Evolutionary conservation across 2,329 filamentous ascomycete genomes (phyloP), one percentile per base, ranked within the genome.

Genomic region (Cadophora malorum): DNA sequence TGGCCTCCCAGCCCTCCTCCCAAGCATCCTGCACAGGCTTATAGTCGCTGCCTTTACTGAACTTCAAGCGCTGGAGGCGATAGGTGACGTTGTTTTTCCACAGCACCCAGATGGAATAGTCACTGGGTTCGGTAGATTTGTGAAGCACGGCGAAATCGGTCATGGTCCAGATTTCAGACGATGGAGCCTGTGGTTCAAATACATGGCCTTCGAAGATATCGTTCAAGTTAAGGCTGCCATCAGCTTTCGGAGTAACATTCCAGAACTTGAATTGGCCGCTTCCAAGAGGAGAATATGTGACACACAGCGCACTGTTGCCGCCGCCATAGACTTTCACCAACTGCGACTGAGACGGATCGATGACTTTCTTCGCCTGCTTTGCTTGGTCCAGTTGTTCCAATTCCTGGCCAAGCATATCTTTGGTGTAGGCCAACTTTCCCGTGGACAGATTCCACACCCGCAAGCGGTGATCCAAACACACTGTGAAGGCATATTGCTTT

Each of bases 201-300:
- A 96, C 82, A 14, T 85, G 76, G 12, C 85, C 83, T 0, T 91
- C 86, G 73, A 92, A 94, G 25, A 93, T 81, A 73, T 96, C 93
- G 70, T 88, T 86, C 16, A 96, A 83, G 9, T 89, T 84, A 23
- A 93, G 78, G 2, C 81, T 83, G 71, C 80, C 72, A 73, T 86
- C 86, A 64, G 90, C 87, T 72, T 89, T 87, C 21, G 91, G 86
- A 64, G 87, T 87, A n/a, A 88, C 80, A 71, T 82, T 85, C 93
- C 94, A 99, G 77, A 99, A 94, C 79, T 97, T 98, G 84, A 99
- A 98, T 77, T 95, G 91, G 45, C 96, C 92, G 50, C 90, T 87
- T 35, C 94, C 91, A 71, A 96, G 88, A 0, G 96, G 95, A 12
- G 94, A 97, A 79, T 94, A 97, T 9, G 93, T 95, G 47, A 93